Base-by-base conservation (phyloP, 2,329 filamentous ascomycete genomes). In the Ophiocordyceps sinensis region DNA sequence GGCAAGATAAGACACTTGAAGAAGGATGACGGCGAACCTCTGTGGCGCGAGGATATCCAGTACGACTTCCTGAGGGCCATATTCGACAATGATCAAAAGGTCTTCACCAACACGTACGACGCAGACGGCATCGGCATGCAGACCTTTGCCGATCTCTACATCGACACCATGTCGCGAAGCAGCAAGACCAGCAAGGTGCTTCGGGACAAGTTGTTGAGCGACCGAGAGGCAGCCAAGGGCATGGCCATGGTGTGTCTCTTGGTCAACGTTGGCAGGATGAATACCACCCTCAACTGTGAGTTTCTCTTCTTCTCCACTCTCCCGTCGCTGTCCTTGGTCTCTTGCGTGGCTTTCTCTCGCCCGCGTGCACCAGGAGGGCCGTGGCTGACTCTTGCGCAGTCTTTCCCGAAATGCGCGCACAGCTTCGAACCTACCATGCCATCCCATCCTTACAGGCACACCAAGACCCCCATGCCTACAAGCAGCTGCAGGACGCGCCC, bases 161-260 rank as follows among this genome's bases (percentile, higher is more conserved):
- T 98, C 54, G 91, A 96, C 62, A 89, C 91, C 45, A 96, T 98
- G 89, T 87, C 91, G 3, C 78, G 87, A 60, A 98, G 91, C 66
- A 95, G 86, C 71, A 98, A 98, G 70, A 96, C 89, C 26, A 96
- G 91, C 71, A 96, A 96, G 65, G 91, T 98, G 39, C 71, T 98
- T 48, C 86, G 94, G 61, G 91, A 98, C 63, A 96, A 98, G 68
- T 72, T 98, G 48, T 73, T 94, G 54, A 91, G 82, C 50, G 91
- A 98, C 59, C 80, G 85, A 54, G 81, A 86, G 48, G 88, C 88
- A 19, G 91, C 89, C 30, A 87, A 94, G 60, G 89, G 86, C 55
- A 98, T 98, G 91, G 91, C 91, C 41, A 98, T 98, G 91, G 89
- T 98, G 44, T 98, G 91, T 62, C 67, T 98, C 49, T 67, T 98